phyloP scores from a whole-genome alignment of 441 rosid genomes.

The Syzygium syzygioides region DNA sequence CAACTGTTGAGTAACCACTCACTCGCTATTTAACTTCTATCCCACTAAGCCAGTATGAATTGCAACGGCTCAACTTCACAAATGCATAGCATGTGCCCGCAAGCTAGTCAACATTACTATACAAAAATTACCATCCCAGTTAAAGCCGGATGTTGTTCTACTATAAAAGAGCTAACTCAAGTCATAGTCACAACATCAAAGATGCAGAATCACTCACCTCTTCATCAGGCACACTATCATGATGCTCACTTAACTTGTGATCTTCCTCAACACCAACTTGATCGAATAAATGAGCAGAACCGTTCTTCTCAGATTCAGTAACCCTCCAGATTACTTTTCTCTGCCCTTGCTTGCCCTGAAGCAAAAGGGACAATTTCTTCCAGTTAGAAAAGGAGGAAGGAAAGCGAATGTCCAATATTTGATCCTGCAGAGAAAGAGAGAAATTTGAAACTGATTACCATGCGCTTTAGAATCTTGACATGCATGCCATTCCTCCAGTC shows the following conservation, averaged over 20 bases:
- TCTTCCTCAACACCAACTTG: slow-evolving; percentile 45
- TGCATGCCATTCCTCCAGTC: slow-evolving; percentile 96
- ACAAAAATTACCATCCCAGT: background rate
- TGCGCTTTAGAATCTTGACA: slow-evolving; percentile 66
- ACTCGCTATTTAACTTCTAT: background rate
- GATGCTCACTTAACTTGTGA: slow-evolving; percentile 43
- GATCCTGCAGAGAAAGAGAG: background rate
- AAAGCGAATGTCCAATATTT: background rate
- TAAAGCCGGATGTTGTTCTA: background rate
- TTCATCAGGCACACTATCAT: slow-evolving; percentile 47
- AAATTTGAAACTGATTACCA: slow-evolving; percentile 29
- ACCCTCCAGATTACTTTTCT: slow-evolving; percentile 60
- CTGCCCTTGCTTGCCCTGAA: slow-evolving; percentile 51
- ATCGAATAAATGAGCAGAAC: slow-evolving; percentile 27
- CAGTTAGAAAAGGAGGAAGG: background rate
- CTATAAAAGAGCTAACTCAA: background rate
- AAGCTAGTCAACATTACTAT: background rate
- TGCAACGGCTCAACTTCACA: background rate
- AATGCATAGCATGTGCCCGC: background rate
- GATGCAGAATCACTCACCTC: slow-evolving; percentile 33
- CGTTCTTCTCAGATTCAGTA: slow-evolving; percentile 45
- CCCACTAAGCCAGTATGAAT: background rate
- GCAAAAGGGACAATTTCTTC: background rate
- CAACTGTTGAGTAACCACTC: background rate
- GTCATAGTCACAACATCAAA: background rate